Conservation (phyloP, 2,329 filamentous ascomycete species). For the Amauroascus verrucosus region DNA sequence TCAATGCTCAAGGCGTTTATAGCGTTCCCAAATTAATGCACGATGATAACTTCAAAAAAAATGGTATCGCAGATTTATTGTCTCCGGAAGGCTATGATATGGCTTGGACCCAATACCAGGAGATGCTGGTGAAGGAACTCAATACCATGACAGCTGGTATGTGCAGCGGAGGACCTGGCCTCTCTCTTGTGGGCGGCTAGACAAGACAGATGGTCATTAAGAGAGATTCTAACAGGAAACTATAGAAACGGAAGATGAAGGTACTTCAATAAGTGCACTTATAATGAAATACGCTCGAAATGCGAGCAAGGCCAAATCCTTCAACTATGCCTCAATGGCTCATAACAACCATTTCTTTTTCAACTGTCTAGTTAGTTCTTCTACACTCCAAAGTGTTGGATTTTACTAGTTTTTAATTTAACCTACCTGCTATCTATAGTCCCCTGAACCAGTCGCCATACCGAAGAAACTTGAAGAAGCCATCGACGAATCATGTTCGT, state of each 20-base stretch:
- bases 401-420: conserved; percentile 61
- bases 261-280: conserved; percentile 55
- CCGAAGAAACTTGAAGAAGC: conserved; percentile 46
- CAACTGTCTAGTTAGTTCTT: conserved; percentile 35
- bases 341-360: conserved; percentile 67
- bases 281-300: conserved; percentile 67
- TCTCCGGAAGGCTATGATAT: conserved; percentile 58
- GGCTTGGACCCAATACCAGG: conserved; percentile 77
- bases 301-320: conserved; percentile 63
- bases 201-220: neutral
- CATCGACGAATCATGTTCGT: conserved; percentile 65
- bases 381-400: neutral
- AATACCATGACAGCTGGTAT: conserved; percentile 64
- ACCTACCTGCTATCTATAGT: conserved; percentile 20
- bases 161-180: too few species aligned
- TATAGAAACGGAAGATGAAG: conserved; percentile 54
- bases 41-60: conserved; percentile 35
- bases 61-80: conserved; percentile 61
- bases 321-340: conserved; percentile 95
- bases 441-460: conserved; percentile 42
- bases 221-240: conserved; percentile 13
- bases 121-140: conserved; percentile 61
- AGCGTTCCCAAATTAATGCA: conserved; percentile 41
- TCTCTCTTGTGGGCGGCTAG: neutral
- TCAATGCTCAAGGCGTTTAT: conserved; percentile 34